These are phyloP conservation scores for Russula emetica DNA, from an alignment of 768 basidiomycete species.

Conservation along the genomic window DNA sequence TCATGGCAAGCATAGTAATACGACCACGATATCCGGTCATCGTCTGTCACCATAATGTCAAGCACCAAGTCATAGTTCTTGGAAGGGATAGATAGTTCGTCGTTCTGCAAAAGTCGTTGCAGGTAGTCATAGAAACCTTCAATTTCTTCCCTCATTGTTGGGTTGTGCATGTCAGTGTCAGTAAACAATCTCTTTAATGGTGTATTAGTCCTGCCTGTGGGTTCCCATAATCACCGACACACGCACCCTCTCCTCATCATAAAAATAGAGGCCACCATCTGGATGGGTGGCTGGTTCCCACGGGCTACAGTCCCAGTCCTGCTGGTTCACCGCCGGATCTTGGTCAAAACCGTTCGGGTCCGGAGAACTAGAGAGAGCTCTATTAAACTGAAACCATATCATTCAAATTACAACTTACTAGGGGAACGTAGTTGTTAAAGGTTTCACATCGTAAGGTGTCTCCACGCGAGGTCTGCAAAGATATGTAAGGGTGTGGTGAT, in stretches of 20 bases:
- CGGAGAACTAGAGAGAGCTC: background rate
- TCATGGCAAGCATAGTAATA: conserved; percentile 54
- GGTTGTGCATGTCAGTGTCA: conserved; percentile 50
- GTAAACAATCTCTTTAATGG: conserved; percentile 46
- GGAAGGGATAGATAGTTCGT: conserved; percentile 33
- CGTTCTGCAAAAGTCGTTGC: conserved; percentile 18
- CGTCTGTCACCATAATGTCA: conserved; percentile 36
- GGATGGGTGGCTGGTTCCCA: conserved; percentile 54
- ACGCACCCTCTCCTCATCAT: conserved; percentile 44
- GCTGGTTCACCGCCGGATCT: background rate
- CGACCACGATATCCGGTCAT: conserved; percentile 29
- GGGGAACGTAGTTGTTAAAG: conserved; percentile 4
- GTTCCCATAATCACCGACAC: background rate
- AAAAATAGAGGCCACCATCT: conserved; percentile 59
- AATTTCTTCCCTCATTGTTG: conserved; percentile 34
- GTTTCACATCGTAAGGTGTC: background rate
- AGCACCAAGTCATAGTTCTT: conserved; percentile 43
- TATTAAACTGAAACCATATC: background rate
- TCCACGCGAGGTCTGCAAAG: conserved; percentile 4
- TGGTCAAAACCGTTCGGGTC: background rate
- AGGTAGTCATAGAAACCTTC: conserved; percentile 35
- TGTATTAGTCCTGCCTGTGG: background rate
- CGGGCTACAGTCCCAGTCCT: background rate
- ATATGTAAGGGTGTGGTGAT: background rate
- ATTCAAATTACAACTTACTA: background rate